Base-by-base conservation (phyloP, 2,329 filamentous ascomycete genomes). In the Dactylellina drechsleri region DNA sequence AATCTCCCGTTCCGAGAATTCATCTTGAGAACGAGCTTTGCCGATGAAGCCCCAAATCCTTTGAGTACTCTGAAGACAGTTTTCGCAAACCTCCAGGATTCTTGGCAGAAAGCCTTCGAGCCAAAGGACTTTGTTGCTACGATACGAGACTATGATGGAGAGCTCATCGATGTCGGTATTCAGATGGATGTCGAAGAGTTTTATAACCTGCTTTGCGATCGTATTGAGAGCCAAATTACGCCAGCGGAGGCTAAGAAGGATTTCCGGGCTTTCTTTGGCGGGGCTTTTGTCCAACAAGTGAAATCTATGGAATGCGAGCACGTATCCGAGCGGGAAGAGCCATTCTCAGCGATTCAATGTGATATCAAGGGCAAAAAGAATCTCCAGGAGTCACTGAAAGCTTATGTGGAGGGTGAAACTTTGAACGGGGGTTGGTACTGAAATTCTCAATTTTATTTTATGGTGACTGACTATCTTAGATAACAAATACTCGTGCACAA, bases 121-220 rank as follows among this genome's bases (percentile, higher is more conserved):
- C 91, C 95, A 0, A 85, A 86, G 59, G 85, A 85, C 1, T 89
- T 96, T 76, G 91, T 95, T 13, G 85, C 85, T 40, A 90, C 88
- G 47, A 92, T 98, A 79, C 90, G 88, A 78, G 94, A 91, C 0
- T 94, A 93, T 70, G 92, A 96, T 41, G 91, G 93, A 70, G 86
- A 89, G 1, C 85, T 87, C 15, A 96, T 99, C 77, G 93, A 98
- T 81, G 90, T 96, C 26, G 88, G 90, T 66, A 88, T 91, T 72
- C 95, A 99, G 82, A 98, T 99, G 92, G 95, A 99, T 80, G 95
- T 97, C 4, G 95, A 98, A 78, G 93, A 97, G 81, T 99, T 98
- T 81, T 98, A 96, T 83, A 97, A 95, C 79, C 86, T 97, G 3
- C 86, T 99, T 0, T 95, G 98, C 79, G 93, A 96, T 81, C 88